These are phyloP conservation scores for Axilococcus clingmanii DNA, from an alignment of 139 green algal genomes.

Conservation along the genomic window DNA sequence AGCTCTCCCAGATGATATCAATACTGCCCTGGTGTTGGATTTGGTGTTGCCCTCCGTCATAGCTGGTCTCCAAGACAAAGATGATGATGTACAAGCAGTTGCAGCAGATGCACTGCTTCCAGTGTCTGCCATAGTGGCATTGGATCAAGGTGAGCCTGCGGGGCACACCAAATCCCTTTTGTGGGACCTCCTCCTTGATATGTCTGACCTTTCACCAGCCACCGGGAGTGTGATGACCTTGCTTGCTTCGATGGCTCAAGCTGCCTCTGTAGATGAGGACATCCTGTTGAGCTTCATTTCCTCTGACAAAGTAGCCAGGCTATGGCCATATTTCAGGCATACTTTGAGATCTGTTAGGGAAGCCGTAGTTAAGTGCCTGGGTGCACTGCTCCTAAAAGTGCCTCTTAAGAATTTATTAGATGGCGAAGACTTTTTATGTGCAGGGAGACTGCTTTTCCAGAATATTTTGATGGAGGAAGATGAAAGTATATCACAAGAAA, in stretches of 20 bases:
- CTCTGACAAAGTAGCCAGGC: constrained; percentile 3
- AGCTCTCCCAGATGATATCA: constrained; percentile 15
- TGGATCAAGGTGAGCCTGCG: constrained; percentile 3
- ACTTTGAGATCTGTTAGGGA: constrained; percentile 57
- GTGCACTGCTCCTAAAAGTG: constrained; percentile 26
- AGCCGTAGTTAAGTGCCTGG: constrained; percentile 49
- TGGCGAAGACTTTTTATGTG: constrained; percentile 25
- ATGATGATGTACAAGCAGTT: constrained; percentile 88
- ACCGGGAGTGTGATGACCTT: constrained; percentile 62
- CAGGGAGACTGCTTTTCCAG: constrained; percentile 59
- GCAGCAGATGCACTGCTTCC: constrained; percentile 83
- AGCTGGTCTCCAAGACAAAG: constrained; percentile 54
- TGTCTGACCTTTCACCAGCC: constrained; percentile 79
- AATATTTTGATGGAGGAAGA: constrained; percentile 66
- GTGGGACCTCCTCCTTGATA: constrained; percentile 63
- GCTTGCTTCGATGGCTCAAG: constrained; percentile 56
- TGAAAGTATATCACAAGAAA: constrained; percentile 25
- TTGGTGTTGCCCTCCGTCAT: constrained; percentile 44
- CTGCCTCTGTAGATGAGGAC: not conserved
- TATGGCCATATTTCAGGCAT: constrained; percentile 80
- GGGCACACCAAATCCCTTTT: constrained; percentile 31
- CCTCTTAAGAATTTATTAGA: constrained; percentile 20
- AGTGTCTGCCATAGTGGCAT: constrained; percentile 38
- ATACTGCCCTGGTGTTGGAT: constrained; percentile 38
- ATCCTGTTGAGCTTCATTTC: not conserved